phyloP scores from a whole-genome alignment of 2,329 filamentous ascomycete species.

The Chaetomium sp. region DNA sequence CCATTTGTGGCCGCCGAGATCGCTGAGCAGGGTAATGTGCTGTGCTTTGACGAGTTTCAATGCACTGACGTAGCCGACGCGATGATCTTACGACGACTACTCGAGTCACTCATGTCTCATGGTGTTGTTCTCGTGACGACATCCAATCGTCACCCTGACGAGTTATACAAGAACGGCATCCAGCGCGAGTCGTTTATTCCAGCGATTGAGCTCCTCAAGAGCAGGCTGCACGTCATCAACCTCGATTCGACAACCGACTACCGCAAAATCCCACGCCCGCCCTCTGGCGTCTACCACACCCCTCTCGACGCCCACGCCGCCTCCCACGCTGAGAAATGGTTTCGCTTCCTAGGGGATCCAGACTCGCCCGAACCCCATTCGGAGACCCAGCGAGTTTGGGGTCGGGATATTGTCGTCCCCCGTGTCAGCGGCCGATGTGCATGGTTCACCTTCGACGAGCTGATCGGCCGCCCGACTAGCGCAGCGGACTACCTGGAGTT shows the following conservation, averaged over 20 bases:
- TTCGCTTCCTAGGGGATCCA: slow-evolving; percentile 84
- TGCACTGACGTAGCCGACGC: slow-evolving; percentile 97
- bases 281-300: slow-evolving; percentile 89
- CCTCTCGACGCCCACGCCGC: slow-evolving; percentile 72
- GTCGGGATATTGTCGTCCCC: slow-evolving; percentile 80
- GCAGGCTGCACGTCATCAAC: slow-evolving; percentile 79
- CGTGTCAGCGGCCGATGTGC: slow-evolving; percentile 81
- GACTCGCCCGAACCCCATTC: slow-evolving; percentile 67
- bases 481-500: slow-evolving; percentile 95
- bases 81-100: slow-evolving; percentile 85
- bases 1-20: slow-evolving; percentile 95
- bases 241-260: slow-evolving; percentile 95
- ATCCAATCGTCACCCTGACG: slow-evolving; percentile 91
- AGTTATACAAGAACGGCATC: slow-evolving; percentile 96
- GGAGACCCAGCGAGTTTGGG: slow-evolving; percentile 83
- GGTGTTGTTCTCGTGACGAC: slow-evolving; percentile 96
- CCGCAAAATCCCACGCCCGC: slow-evolving; percentile 88
- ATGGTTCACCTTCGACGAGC: slow-evolving; percentile 85
- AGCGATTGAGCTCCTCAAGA: slow-evolving; percentile 87
- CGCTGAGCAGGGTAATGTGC: slow-evolving; percentile 72
- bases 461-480: slow-evolving; percentile 81
- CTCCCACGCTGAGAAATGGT: slow-evolving; percentile 89
- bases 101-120: slow-evolving; percentile 89
- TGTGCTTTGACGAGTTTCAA: slow-evolving; percentile 99
- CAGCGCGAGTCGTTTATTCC: slow-evolving; percentile 93